phyloP scores from a whole-genome alignment of 345 rosid genomes.

The Physaria fendleri region DNA sequence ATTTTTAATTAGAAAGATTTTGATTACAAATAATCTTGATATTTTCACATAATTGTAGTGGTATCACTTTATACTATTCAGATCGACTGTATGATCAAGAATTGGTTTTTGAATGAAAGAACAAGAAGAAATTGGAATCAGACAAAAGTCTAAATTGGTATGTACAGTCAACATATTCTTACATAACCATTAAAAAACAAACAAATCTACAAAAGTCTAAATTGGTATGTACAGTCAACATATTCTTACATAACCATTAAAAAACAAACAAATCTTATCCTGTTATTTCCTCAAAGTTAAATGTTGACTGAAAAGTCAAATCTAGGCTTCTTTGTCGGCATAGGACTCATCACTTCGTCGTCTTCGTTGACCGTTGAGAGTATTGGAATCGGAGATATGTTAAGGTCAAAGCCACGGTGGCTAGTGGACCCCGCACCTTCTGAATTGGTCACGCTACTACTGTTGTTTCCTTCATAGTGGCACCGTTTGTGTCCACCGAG shows the following conservation, averaged over 20 bases:
- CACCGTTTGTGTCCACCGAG: slow-evolving; percentile 74
- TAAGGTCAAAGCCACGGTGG: slow-evolving; percentile 58
- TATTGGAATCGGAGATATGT: slow-evolving; percentile 60
- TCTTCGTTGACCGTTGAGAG: slow-evolving; percentile 33
- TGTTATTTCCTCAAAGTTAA: background rate
- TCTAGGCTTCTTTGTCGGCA: slow-evolving; percentile 42
- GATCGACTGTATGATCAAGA: background rate
- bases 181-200: too few relatives aligned
- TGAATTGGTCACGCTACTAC: slow-evolving; percentile 35
- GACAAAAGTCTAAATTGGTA: slow-evolving; percentile 15
- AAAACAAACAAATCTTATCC: slow-evolving; percentile 6
- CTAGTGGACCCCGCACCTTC: slow-evolving; percentile 57
- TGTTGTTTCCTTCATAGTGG: slow-evolving; percentile 51
- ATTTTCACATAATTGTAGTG: too few relatives aligned
- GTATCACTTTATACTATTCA: slow-evolving; percentile 8
- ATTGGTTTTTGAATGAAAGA: slow-evolving; percentile 1
- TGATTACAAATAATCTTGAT: too few relatives aligned
- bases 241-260: too few relatives aligned
- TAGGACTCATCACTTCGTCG: slow-evolving; percentile 54
- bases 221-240: slow-evolving; percentile 26
- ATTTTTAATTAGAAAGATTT: too few relatives aligned
- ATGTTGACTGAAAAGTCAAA: slow-evolving; percentile 19
- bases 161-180: slow-evolving; percentile 29
- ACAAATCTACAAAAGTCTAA: slow-evolving; percentile 18
- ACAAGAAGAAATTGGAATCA: slow-evolving; percentile 5